phyloP scores from a whole-genome alignment of 805 yeast genomes.

The Candida maltosa region DNA sequence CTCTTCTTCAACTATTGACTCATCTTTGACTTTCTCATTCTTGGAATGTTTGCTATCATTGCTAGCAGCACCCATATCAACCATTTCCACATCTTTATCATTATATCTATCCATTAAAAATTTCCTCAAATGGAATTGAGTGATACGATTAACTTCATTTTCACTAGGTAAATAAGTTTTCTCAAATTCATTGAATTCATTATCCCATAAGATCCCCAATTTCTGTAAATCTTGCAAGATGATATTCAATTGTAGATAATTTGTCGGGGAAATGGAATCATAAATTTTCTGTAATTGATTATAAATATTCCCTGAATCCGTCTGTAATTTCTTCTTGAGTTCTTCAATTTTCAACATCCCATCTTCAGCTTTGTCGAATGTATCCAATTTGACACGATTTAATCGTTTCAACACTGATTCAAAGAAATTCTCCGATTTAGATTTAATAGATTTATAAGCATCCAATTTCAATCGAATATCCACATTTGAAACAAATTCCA shows the following conservation, averaged over 20 bases:
- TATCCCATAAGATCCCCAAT: slow-evolving; percentile 83
- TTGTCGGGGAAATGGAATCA: slow-evolving; percentile 53
- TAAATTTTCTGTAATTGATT: slow-evolving; percentile 51
- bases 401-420: slow-evolving; percentile 68
- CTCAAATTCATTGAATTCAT: slow-evolving; percentile 78
- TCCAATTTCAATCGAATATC: slow-evolving; percentile 69
- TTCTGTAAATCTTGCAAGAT: slow-evolving; percentile 73
- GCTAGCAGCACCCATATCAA: background rate
- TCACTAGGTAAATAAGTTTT: slow-evolving; percentile 81
- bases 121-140: slow-evolving; percentile 80
- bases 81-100: slow-evolving; percentile 8
- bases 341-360: slow-evolving; percentile 60
- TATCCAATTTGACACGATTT: slow-evolving; percentile 71
- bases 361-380: slow-evolving; percentile 66
- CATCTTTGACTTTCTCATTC: background rate
- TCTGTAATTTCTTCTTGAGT: slow-evolving; percentile 48
- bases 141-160: slow-evolving; percentile 85
- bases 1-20: slow-evolving; percentile 1
- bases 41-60: too few relatives aligned
- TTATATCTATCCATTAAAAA: slow-evolving; percentile 57
- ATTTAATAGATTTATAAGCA: slow-evolving; percentile 49
- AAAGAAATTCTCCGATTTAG: slow-evolving; percentile 60
- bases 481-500: slow-evolving; percentile 69
- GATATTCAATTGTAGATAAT: slow-evolving; percentile 67
- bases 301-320: slow-evolving; percentile 48